A percentile compares a stretch with the other conserved stretches of the same genome.
phyloP scores from a whole-genome alignment of 768 basidiomycete genomes.

The Pulveroboletus ravenelii region DNA sequence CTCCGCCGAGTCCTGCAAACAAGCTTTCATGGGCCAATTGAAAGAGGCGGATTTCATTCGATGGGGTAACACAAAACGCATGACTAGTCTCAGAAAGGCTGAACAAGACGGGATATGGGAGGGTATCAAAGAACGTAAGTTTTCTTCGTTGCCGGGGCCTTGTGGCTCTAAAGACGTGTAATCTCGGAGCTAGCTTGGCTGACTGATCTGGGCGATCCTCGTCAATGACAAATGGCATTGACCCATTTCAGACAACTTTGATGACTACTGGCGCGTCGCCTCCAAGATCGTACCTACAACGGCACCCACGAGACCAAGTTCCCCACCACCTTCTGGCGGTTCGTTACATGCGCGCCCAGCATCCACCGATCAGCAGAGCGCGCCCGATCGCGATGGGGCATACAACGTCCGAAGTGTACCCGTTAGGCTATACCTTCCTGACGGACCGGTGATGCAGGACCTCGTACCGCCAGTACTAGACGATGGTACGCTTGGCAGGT shows the following conservation, averaged over 20 bases:
- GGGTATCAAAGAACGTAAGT: slow-evolving; percentile 89
- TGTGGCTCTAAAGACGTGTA: slow-evolving; percentile 17
- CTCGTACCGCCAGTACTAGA: slow-evolving; percentile 74
- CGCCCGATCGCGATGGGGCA: slow-evolving; percentile 71
- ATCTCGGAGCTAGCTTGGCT: slow-evolving; percentile 19
- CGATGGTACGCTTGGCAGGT: slow-evolving; percentile 52
- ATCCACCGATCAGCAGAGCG: slow-evolving; percentile 53
- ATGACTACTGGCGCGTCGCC: slow-evolving; percentile 91
- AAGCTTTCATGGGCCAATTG: slow-evolving; percentile 90
- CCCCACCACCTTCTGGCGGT: slow-evolving; percentile 48
- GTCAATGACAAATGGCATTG: slow-evolving; percentile 11
- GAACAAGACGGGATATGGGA: slow-evolving; percentile 99
- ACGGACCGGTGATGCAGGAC: slow-evolving; percentile 89
- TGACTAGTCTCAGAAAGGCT: slow-evolving; percentile 82
- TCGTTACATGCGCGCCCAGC: slow-evolving; percentile 62
- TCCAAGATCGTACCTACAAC: slow-evolving; percentile 89
- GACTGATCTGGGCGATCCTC: slow-evolving; percentile 16
- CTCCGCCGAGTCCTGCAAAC: slow-evolving; percentile 81
- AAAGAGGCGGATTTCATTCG: slow-evolving; percentile 97
- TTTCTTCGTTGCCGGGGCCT: slow-evolving; percentile 10
- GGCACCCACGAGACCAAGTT: slow-evolving; percentile 53
- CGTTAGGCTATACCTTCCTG: slow-evolving; percentile 82
- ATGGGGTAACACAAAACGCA: slow-evolving; percentile 93
- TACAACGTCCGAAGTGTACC: slow-evolving; percentile 87
- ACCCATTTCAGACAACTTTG: slow-evolving; percentile 76